Percentiles rank a stretch among this genome's conserved stretches.
Conservation (phyloP, 306 rosid species). For the Cucurbita ficifolia region DNA sequence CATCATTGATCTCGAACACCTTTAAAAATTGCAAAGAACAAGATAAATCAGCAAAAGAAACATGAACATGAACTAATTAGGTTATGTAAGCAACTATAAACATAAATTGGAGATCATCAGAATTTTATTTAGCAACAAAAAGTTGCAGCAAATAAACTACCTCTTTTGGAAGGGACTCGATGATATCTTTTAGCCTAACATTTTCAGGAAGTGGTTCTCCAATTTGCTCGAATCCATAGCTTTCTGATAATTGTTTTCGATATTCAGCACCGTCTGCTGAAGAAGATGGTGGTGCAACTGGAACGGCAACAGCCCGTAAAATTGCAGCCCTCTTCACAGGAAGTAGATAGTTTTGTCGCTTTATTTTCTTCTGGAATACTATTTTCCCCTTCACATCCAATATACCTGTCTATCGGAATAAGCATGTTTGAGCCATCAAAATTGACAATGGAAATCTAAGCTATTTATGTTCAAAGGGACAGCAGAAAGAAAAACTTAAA, state of each 20-base stretch:
- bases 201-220: conserved; percentile 70
- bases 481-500: background rate
- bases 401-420: conserved; percentile 29
- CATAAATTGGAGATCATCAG: background rate
- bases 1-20: conserved; percentile 82
- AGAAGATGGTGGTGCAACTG: conserved; percentile 32
- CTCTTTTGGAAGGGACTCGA: conserved; percentile 75
- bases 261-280: conserved; percentile 38
- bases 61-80: background rate
- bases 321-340: conserved; percentile 24
- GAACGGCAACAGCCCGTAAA: conserved; percentile 60
- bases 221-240: conserved; percentile 64
- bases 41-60: background rate
- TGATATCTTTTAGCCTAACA: conserved; percentile 55
- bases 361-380: conserved; percentile 26
- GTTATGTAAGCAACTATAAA: background rate
- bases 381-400: conserved; percentile 22
- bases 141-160: conserved; percentile 20
- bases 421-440: conserved; percentile 4
- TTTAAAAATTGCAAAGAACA: conserved; percentile 11
- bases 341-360: conserved; percentile 11
- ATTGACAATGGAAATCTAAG: background rate
- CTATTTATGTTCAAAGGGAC: background rate
- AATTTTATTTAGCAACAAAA: background rate
- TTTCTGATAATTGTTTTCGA: conserved; percentile 55